phyloP scores from a whole-genome alignment of 495 filamentous ascomycete genomes.

The Penicillium goetzii region DNA sequence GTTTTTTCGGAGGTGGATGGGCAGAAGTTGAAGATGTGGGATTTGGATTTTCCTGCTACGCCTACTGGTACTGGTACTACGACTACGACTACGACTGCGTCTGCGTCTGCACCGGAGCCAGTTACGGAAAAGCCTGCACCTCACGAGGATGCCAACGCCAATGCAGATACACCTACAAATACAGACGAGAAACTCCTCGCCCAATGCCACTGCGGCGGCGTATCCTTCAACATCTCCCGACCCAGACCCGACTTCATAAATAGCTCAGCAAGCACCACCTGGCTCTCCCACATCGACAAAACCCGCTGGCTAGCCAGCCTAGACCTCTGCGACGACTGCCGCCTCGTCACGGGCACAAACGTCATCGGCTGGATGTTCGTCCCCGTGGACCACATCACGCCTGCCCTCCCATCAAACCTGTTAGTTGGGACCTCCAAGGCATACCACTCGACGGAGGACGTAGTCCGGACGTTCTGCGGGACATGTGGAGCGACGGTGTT shows the following conservation, averaged over 20 bases:
- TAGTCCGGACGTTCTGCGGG: constrained; percentile 56
- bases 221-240: constrained; percentile 45
- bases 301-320: constrained; percentile 45
- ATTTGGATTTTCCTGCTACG: constrained; percentile 18
- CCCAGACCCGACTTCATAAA: constrained; percentile 36
- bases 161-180: not conserved
- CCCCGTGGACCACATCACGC: constrained; percentile 26
- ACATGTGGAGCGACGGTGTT: constrained; percentile 57
- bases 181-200: constrained; percentile 29
- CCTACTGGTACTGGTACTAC: not conserved
- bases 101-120: not conserved
- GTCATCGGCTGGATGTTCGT: constrained; percentile 53
- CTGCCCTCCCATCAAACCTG: constrained; percentile 32
- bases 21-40: constrained; percentile 25
- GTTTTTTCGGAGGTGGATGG: constrained; percentile 40
- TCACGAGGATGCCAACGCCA: not conserved
- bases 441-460: constrained; percentile 48
- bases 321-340: constrained; percentile 58
- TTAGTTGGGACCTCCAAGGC: constrained; percentile 50
- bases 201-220: constrained; percentile 56
- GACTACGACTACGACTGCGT: not conserved
- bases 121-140: not conserved
- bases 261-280: constrained; percentile 36
- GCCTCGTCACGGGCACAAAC: constrained; percentile 48
- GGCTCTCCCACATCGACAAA: constrained; percentile 44